Percentiles rank a stretch among this genome's conserved stretches.
Evolutionary conservation across 768 basidiomycete genomes (phyloP).

Genomic region (Boletus reticulatus): DNA sequence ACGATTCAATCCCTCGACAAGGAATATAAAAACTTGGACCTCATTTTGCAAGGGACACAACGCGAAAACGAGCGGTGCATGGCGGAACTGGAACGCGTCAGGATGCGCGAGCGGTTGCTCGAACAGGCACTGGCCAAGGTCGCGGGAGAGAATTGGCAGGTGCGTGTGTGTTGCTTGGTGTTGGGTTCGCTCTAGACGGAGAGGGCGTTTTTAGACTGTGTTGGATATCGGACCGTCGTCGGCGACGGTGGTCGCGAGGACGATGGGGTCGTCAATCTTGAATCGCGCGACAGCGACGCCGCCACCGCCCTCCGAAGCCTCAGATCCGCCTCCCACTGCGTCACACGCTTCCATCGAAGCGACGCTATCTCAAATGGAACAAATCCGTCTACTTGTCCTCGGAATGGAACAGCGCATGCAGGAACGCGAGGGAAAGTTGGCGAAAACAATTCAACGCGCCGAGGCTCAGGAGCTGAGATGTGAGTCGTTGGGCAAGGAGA

Average conservation of each 20-base stretch:
- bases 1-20: constrained; percentile 62
- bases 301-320: constrained; percentile 12
- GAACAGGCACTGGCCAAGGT: constrained; percentile 69
- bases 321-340: constrained; percentile 11
- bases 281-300: constrained; percentile 20
- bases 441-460: constrained; percentile 58
- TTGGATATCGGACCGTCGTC: constrained; percentile 38
- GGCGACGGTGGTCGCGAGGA: constrained; percentile 28
- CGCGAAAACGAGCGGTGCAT: constrained; percentile 85
- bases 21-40: constrained; percentile 73
- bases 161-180: constrained; percentile 24
- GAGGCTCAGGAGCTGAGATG: constrained; percentile 56
- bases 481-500: constrained; percentile 46
- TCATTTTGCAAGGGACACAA: constrained; percentile 77
- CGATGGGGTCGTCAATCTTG: constrained; percentile 29
- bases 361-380: constrained; percentile 61
- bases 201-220: constrained; percentile 9
- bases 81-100: constrained; percentile 71
- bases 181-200: neutral
- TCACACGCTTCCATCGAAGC: constrained; percentile 35
- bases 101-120: constrained; percentile 70
- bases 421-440: constrained; percentile 57
- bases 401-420: constrained; percentile 77
- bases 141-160: constrained; percentile 84
- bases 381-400: constrained; percentile 62